Base-by-base conservation (phyloP, 1,284 basidiomycete species). In the Apiotrichum domesticum region DNA sequence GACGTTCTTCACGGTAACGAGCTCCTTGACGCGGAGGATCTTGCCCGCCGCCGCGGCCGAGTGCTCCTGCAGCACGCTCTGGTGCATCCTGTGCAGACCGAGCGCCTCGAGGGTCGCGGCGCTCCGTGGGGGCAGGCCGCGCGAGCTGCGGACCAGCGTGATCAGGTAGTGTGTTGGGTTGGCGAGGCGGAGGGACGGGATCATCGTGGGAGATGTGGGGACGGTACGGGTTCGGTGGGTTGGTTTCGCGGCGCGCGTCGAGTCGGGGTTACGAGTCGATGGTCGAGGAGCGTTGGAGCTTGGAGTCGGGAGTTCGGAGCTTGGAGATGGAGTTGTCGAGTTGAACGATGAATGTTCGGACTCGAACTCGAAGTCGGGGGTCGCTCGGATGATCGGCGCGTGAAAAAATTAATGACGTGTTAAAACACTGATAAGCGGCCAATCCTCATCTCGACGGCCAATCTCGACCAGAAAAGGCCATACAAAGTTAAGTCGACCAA, bases 1-100 rank as follows among this genome's bases (percentile, higher is more conserved):
- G 4, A 81, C 79, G 60, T 80, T 81, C 57, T 74, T 70, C 34
- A 82, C 80, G 37, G 74, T 68, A 8, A 82, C 78, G 47, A 82
- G 65, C 70, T 82, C 80, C 71, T 82, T 82, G 49, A 82, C 77
- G 29, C 65, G 68, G 15, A 82, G 66, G 39, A 82, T 78, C 56
- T 76, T 70, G 33, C 80, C 80, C 2, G 79, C 79, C 33, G 69
- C 67, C 2, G 69, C 10, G 67, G 63, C 1, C 64, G 65, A 42
- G 48, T 77, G 77, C 6, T 72, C 73, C 35, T 78, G 77, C 55
- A 80, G 73, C 11, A 80, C 77, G 21, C 72, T 74, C 63, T 78
- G 74, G 58, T 80, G 71, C 61, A 79, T 70, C 63, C 74, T 69
- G 60, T 70, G 69, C 40, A 80, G 68, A 0, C 79, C 79, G 7